Percentiles rank a stretch among this genome's conserved stretches.
phyloP scores from a whole-genome alignment of 129 eudicot genomes.

The Flaveria trinervia region DNA sequence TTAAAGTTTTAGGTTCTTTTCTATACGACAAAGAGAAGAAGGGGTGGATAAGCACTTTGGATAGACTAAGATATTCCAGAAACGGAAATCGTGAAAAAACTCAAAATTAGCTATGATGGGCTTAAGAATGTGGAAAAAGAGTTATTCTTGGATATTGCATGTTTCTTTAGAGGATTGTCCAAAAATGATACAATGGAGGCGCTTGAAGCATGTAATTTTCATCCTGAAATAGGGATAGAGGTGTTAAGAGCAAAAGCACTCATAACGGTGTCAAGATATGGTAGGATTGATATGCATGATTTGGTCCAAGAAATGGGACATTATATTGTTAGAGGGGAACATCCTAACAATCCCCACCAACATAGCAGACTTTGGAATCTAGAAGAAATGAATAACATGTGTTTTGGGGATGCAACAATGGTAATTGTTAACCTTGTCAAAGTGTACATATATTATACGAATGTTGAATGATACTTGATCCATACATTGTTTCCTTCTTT shows the following conservation, averaged over 20 bases:
- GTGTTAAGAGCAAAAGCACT: neutral
- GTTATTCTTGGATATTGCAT: conserved; percentile 11
- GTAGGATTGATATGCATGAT: neutral
- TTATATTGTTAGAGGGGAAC: neutral
- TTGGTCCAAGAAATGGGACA: conserved; percentile 9
- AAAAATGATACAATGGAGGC: neutral
- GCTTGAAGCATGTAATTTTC: neutral
- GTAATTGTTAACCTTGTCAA: no score
- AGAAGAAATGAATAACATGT: no score
- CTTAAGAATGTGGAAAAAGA: neutral
- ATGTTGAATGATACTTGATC: neutral
- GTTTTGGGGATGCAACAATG: no score
- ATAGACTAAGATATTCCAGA: neutral
- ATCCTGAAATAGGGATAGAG: conserved; percentile 1
- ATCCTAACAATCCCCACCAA: neutral
- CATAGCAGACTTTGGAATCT: no score
- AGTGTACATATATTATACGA: neutral
- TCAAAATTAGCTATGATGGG: neutral
- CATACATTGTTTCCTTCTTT: no score
- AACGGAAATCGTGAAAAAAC: neutral
- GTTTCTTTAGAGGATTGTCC: neutral
- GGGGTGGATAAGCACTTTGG: neutral
- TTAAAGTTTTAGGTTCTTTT: conserved; percentile 10
- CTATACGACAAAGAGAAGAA: neutral
- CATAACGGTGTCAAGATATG: neutral